phyloP scores from a whole-genome alignment of 2,329 filamentous ascomycete genomes.

The Aspergillus neotritici region DNA sequence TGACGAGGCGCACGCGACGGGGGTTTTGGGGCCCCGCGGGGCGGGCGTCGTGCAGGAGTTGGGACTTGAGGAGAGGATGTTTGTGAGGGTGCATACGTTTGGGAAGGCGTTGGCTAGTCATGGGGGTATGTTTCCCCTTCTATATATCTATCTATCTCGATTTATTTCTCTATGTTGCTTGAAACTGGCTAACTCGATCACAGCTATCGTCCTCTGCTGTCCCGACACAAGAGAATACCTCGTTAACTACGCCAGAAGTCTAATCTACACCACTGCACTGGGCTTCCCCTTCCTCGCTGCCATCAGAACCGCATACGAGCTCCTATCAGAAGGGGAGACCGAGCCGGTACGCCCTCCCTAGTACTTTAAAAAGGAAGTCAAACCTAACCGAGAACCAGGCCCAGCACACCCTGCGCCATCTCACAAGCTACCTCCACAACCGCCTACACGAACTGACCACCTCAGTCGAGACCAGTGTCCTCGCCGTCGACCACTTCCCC shows the following conservation, averaged over 20 bases:
- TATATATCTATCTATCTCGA: constrained; percentile 5
- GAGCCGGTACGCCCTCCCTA: constrained; percentile 34
- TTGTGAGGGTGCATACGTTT: constrained; percentile 48
- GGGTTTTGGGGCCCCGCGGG: constrained; percentile 47
- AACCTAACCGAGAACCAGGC: constrained; percentile 22
- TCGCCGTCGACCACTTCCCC: constrained; percentile 40
- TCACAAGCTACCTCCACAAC: constrained; percentile 44
- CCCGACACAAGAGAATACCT: constrained; percentile 57
- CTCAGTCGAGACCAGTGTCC: constrained; percentile 21
- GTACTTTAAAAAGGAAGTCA: not conserved
- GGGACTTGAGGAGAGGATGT: constrained; percentile 47
- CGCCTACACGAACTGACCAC: constrained; percentile 38
- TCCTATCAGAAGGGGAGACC: constrained; percentile 49
- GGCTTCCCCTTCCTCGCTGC: constrained; percentile 56
- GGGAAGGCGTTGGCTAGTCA: constrained; percentile 55
- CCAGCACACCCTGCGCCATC: constrained; percentile 42
- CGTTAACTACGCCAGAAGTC: constrained; percentile 68
- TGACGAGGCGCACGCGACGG: constrained; percentile 53
- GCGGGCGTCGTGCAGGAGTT: constrained; percentile 46
- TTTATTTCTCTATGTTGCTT: not conserved
- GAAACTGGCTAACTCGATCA: constrained; percentile 8
- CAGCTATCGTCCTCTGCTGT: constrained; percentile 60
- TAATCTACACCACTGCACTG: constrained; percentile 70
- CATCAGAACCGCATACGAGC: constrained; percentile 54
- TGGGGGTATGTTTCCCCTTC: constrained; percentile 53